Conservation (phyloP, 2,329 filamentous ascomycete genomes). For the Penicillium thymicola region DNA sequence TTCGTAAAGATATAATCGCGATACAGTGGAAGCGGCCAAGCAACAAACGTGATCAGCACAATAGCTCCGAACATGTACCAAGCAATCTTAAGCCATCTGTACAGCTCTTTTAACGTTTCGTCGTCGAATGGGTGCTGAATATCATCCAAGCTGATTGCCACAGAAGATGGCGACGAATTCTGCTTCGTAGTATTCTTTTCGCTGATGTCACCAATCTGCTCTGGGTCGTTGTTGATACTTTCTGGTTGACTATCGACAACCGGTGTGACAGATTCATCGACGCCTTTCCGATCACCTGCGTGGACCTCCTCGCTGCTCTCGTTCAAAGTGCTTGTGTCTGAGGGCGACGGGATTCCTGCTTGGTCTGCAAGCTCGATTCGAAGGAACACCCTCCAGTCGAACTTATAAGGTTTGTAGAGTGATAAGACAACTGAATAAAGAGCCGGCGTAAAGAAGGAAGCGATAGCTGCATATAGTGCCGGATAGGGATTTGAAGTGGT, state of each 20-base stretch:
- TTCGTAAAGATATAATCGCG: constrained; percentile 49
- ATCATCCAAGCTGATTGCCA: constrained; percentile 35
- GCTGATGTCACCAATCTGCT: not conserved
- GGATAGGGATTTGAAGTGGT: constrained; percentile 44
- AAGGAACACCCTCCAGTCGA: constrained; percentile 48
- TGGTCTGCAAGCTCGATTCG: constrained; percentile 48
- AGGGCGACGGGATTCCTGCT: constrained; percentile 19
- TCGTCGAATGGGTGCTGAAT: constrained; percentile 45
- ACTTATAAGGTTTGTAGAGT: constrained; percentile 36
- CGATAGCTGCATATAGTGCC: constrained; percentile 46
- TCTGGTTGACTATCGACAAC: not conserved
- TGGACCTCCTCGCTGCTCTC: constrained; percentile 9
- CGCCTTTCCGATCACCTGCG: not conserved
- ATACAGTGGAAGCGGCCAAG: constrained; percentile 52
- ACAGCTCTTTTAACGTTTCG: constrained; percentile 32
- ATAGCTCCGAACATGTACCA: constrained; percentile 42
- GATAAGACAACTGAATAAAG: constrained; percentile 49
- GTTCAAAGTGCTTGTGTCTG: constrained; percentile 10
- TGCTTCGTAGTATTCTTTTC: not conserved
- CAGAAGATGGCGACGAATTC: not conserved
- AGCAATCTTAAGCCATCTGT: constrained; percentile 42
- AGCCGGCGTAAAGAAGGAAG: constrained; percentile 47
- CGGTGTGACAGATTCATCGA: not conserved
- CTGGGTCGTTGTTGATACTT: not conserved
- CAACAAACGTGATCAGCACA: constrained; percentile 46